Base-by-base conservation (phyloP, 169 alveolate species). In the Babesia ovis region DNA sequence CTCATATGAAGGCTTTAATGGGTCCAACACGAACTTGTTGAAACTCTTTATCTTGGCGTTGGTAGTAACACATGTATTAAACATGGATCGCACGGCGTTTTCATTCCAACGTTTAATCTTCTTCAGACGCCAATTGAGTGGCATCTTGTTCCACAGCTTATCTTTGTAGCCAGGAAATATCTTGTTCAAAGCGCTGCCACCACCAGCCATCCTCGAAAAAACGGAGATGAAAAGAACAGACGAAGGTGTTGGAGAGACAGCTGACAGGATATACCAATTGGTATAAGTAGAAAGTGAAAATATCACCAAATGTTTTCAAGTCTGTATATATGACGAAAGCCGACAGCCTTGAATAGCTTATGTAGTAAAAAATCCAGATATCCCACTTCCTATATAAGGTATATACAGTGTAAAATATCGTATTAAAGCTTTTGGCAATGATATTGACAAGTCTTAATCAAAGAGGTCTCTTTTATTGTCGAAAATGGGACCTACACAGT, bases 91-190 rank as follows among this genome's bases (percentile, higher is more conserved):
- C 70, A 89, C 94, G 43, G 83, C 85, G 16, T 69, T 62, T 27
- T 48, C 68, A 79, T 92, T 92, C 95, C 95, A 92, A 20, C 85
- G 85, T 64, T 85, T 79, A 31, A 92, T 91, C 55, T 32, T 39
- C 39, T 59, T 53, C 22, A 46, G 57, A 31, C 92, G 67, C 87
- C 90, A 94, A 54, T 83, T 73, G 25, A 79, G 69, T 20, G 96
- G 96, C 57, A 92, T 84, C 72, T 85, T 90, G 72, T 82, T 56
- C 96, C 96, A 92, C 60, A 92, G 56, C 74, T 91, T 92, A 71
- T 90, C 95, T 74, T 89, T 88, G 77, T 92, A 92, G 54, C 96
- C 96, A 4, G 95, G 95, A 68, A 92, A 91, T 50, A 92, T 84
- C 70, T 89, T 90, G 67, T 91, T 87, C 60, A 92, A 50, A 12